phyloP scores from a whole-genome alignment of 768 basidiomycete genomes.

The Boletus sp. region DNA sequence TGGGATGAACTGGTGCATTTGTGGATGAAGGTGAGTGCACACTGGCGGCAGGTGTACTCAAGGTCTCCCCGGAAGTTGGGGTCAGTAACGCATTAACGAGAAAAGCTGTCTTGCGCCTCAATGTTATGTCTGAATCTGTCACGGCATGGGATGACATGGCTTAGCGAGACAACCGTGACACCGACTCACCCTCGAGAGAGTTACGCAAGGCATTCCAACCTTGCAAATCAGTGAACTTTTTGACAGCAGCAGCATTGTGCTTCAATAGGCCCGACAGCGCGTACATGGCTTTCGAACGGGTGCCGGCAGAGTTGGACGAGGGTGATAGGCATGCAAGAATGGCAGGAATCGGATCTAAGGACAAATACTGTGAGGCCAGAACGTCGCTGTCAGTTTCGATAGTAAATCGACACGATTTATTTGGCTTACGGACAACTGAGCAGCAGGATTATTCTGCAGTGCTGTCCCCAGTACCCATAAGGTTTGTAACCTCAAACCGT shows the following conservation, averaged over 20 bases:
- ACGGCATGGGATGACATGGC: slow-evolving; percentile 1
- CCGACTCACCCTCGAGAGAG: slow-evolving; percentile 55
- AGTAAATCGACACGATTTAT: not conserved
- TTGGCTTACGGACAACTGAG: slow-evolving; percentile 66
- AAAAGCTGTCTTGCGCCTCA: slow-evolving; percentile 79
- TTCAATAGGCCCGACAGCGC: slow-evolving; percentile 75
- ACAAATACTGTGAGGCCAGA: slow-evolving; percentile 48
- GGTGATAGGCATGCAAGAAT: slow-evolving; percentile 63
- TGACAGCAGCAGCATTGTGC: slow-evolving; percentile 70
- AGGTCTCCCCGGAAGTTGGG: slow-evolving; percentile 35
- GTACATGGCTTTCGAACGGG: slow-evolving; percentile 81
- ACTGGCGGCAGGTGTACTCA: slow-evolving; percentile 2
- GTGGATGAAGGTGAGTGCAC: slow-evolving; percentile 23
- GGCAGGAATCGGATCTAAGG: slow-evolving; percentile 61
- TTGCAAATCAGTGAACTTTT: slow-evolving; percentile 42
- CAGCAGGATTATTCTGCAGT: slow-evolving; percentile 84
- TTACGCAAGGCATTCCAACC: slow-evolving; percentile 67
- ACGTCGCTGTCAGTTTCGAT: slow-evolving; percentile 1
- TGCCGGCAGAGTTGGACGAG: slow-evolving; percentile 47
- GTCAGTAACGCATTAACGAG: slow-evolving; percentile 70
- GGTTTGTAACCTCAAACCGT: slow-evolving; percentile 62
- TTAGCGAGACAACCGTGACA: not conserved
- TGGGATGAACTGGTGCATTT: slow-evolving; percentile 53
- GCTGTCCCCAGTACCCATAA: slow-evolving; percentile 91
- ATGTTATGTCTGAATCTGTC: slow-evolving; percentile 71